Base-by-base conservation (phyloP, 352 stramenopile genomes). In the Phytophthora cajani region DNA sequence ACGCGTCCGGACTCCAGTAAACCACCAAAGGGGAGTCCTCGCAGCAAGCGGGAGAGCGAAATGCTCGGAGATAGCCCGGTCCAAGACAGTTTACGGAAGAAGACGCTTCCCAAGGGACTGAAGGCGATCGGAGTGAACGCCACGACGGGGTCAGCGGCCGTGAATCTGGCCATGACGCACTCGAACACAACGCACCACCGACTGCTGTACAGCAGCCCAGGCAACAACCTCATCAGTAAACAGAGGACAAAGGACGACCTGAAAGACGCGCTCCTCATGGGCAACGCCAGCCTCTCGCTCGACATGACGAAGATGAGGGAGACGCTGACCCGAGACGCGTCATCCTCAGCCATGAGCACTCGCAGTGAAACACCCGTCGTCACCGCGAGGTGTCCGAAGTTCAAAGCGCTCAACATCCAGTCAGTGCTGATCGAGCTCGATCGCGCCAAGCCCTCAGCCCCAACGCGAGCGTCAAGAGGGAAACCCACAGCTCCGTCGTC, bases 391-490 rank as follows among this genome's bases (percentile, higher is more conserved):
- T 85, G 74, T 30, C 85, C 79, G 16, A 90, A 79, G 21, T 84
- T 94, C 25, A 75, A 87, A 17, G 44, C 66, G 3, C 74, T 94
- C 0, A 57, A 75, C n/a, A 63, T 89, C 16, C 58, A 58, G 14
- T 64, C 62, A 0, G 69, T 94, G 0, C 54, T 95, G 0, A 54
- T 69, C 5, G 81, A 84, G 1, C 65, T 94, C 2, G 62, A 85
- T 58, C 44, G 64, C 7, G 66, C 77, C 10, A 88, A 87, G 10
- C 47, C 75, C 11, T 70, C 47, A 5, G 33, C 16, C 9, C 50
- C 49, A 8, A 63, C 30, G 23, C 52, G 64, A 47, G 21, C n/a
- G 46, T 58, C 65, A 30, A 53, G 36, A 60, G 44, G 21, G 12
- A 79, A 73, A 55, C 23, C 51, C 51, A 25, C 40, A 3, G 51